Evolutionary conservation across 2,329 filamentous ascomycete species (phyloP).

Genomic region (Penicillium sp.): DNA sequence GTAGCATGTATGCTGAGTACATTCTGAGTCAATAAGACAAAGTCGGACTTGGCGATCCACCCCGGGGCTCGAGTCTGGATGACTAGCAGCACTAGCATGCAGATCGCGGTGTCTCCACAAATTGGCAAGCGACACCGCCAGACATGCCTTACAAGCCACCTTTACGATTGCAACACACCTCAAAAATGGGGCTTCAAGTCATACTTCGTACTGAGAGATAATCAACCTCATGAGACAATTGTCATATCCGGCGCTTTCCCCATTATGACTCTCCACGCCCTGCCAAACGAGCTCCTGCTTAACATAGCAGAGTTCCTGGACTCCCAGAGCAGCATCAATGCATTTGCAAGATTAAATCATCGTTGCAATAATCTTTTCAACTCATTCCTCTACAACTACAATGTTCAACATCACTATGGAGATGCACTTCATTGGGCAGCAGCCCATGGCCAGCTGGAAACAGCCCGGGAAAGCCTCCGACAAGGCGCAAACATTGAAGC

Average conservation of each 20-base stretch:
- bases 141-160: not conserved
- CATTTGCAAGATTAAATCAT: not conserved
- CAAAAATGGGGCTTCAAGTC: no score
- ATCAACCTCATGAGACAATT: no score
- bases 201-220: no score
- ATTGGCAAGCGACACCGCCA: not conserved
- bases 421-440: conserved; percentile 8
- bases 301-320: conserved; percentile 1
- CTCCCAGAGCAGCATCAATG: conserved; percentile 1
- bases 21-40: not conserved
- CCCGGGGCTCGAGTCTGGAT: not conserved
- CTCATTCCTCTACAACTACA: conserved; percentile 3
- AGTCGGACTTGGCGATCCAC: not conserved
- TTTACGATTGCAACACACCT: not conserved
- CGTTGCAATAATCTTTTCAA: not conserved
- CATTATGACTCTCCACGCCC: conserved; percentile 1
- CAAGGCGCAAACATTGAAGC: conserved; percentile 1
- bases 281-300: conserved; percentile 9
- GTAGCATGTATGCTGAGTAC: not conserved
- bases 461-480: conserved; percentile 1
- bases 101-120: not conserved
- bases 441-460: not conserved
- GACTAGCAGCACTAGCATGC: not conserved
- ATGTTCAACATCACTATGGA: not conserved
- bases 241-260: not conserved